Base-by-base conservation (phyloP, 2,329 filamentous ascomycete species). In the Verticillium nonalfalfae region DNA sequence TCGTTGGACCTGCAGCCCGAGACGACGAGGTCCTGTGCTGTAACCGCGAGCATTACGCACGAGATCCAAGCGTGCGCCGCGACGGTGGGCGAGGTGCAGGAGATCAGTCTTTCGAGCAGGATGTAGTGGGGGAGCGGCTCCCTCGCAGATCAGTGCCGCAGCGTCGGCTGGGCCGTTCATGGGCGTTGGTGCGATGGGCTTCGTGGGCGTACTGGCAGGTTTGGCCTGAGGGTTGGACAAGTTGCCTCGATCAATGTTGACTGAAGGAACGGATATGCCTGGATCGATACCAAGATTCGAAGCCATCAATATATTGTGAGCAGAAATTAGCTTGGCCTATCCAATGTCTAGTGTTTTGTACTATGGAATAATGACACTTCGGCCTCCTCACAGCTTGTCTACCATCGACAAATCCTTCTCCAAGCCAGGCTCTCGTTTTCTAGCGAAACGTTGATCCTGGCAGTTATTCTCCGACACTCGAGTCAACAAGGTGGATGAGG, bases 91-190 rank as follows among this genome's bases (percentile, higher is more conserved):
- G 50, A 63, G 45, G 63, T 61, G 33, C 62, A 64, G 33, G 63
- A 62, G 1, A 62, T 59, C 7, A 64, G 63, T 38, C 39, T 64
- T 10, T 64, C 63, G 57, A 63, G 39, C 36, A 34, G 59, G 26
- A 33, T 64, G 13, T 55, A 40, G 1, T 62, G 56, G 61, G 58
- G 59, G 64, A 70, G 69, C 61, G 70, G 69, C 61, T 67, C 71
- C 26, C 65, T 68, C 31, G 65, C 64, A 52, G 70, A 69, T n/a
- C 61, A 70, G 26, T 60, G 72, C 21, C 63, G 65, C 11, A 63
- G 61, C 13, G 60, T 66, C 15, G n/a, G 11, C 15, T n/a, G 7
- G 21, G 45, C n/a, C 45, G 7, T 7, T n/a, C 6, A 7, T 21
- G 18, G 45, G 18, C 3, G 5, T 50, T 7, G 45, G 7, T 11